Conservation (phyloP, 2,329 filamentous ascomycete species). For the Hypoxylon rubiginosum region DNA sequence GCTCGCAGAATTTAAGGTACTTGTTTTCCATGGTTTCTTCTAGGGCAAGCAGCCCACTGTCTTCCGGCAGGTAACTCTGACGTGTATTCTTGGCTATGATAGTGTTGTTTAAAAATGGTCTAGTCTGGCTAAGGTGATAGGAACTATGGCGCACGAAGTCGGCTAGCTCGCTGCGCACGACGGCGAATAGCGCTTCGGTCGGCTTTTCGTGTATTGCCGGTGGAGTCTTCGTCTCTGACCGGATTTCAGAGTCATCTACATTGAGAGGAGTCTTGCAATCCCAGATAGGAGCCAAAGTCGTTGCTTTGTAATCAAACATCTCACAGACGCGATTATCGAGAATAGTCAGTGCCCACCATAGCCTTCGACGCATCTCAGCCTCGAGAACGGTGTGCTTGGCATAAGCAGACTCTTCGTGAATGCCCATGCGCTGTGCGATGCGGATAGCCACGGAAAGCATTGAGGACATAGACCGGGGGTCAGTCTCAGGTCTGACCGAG, state of each 20-base stretch:
- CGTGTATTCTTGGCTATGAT: constrained; percentile 25
- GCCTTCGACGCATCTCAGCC: constrained; percentile 70
- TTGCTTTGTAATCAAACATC: constrained; percentile 56
- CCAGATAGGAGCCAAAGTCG: constrained; percentile 54
- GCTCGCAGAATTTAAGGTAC: constrained; percentile 60
- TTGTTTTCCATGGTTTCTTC: constrained; percentile 59
- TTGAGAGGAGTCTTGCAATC: constrained; percentile 61
- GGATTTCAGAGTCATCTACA: constrained; percentile 62
- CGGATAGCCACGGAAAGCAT: constrained; percentile 68
- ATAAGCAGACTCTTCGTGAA: constrained; percentile 62
- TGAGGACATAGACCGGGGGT: constrained; percentile 65
- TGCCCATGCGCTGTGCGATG: constrained; percentile 68
- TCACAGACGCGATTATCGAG: constrained; percentile 71
- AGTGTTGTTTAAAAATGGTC: constrained; percentile 50
- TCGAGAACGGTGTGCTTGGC: constrained; percentile 57
- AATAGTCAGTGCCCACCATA: constrained; percentile 72
- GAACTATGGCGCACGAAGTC: constrained; percentile 54
- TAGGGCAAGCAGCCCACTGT: constrained; percentile 51
- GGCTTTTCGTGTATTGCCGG: constrained; percentile 48
- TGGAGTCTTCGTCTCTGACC: constrained; percentile 55
- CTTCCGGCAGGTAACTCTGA: constrained; percentile 31
- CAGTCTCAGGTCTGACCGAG: constrained; percentile 58
- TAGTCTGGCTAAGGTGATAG: constrained; percentile 55
- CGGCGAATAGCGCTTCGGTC: constrained; percentile 59
- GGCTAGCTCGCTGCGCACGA: constrained; percentile 57